A percentile compares a stretch with the other conserved stretches of the same genome.
Conservation (phyloP, 345 rosid species). For the Rhizophora mangle region DNA sequence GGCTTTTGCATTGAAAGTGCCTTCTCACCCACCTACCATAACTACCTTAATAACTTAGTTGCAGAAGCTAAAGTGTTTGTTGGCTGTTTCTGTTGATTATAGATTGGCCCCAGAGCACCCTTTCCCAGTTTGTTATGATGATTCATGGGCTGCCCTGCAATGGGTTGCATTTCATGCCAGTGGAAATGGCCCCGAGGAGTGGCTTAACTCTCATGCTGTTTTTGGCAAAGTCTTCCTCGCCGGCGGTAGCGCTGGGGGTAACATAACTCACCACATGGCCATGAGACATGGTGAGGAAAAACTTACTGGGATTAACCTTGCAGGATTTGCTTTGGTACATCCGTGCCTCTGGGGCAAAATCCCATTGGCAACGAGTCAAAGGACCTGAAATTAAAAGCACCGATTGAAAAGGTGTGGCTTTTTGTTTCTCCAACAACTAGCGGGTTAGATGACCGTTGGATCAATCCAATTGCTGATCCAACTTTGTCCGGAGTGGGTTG, state of each 20-base stretch:
- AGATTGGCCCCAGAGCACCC: constrained; percentile 39
- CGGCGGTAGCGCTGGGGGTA: constrained; percentile 15
- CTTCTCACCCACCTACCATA: constrained; percentile 21
- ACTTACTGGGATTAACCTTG: constrained; percentile 7
- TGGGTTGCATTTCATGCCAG: constrained; percentile 37
- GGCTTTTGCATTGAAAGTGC: constrained; percentile 29
- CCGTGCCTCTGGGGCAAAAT: constrained; percentile 37
- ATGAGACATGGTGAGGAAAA: not conserved
- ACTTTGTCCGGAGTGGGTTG: constrained; percentile 1
- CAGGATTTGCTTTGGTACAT: constrained; percentile 32
- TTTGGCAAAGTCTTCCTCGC: constrained; percentile 1
- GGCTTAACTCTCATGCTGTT: constrained; percentile 8
- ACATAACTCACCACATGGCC: not conserved
- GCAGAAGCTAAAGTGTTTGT: constrained; percentile 19
- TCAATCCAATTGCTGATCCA: constrained; percentile 3
- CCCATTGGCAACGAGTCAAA: constrained; percentile 7
- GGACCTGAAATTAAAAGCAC: not conserved
- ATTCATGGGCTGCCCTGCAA: constrained; percentile 40
- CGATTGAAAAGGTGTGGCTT: constrained; percentile 14
- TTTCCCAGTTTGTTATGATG: constrained; percentile 36
- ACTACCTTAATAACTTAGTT: constrained; percentile 19
- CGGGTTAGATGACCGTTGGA: constrained; percentile 9
- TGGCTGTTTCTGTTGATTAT: constrained; percentile 36
- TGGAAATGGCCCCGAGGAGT: constrained; percentile 19
- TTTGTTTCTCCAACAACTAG: constrained; percentile 22